Percentiles rank a stretch among this genome's conserved stretches.
phyloP scores from a whole-genome alignment of 2,329 filamentous ascomycete species.

The Canariomyces notabilis region DNA sequence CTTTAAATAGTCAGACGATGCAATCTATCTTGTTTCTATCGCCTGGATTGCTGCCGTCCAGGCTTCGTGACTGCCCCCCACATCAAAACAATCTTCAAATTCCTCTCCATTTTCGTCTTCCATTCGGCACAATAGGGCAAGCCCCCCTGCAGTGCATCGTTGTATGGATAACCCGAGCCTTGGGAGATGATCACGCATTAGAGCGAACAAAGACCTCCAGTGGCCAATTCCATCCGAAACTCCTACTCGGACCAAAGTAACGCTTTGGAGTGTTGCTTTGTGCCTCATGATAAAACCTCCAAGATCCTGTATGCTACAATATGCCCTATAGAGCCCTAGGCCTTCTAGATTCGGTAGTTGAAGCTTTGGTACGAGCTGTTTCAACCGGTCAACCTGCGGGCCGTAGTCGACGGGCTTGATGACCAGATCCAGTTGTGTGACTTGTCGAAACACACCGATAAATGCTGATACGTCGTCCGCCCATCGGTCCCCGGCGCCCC shows the following conservation, averaged over 20 bases:
- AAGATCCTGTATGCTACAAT: conserved; percentile 7
- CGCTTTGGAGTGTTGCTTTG: conserved; percentile 8
- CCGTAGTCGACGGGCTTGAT: conserved; percentile 4
- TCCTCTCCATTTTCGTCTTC: conserved; percentile 6
- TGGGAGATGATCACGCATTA: conserved; percentile 4
- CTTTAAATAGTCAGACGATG: too few species aligned
- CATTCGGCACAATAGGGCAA: conserved; percentile 2
- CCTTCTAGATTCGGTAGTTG: conserved; percentile 5
- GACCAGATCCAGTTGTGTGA: conserved; percentile 4
- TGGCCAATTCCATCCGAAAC: conserved; percentile 7
- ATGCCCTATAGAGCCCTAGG: conserved; percentile 4
- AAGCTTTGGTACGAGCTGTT: conserved; percentile 5
- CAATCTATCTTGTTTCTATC: conserved; percentile 6
- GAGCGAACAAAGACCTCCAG: conserved; percentile 5
- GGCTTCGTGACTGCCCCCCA: conserved; percentile 6
- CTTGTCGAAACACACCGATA: conserved; percentile 3
- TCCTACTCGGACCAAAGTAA: conserved; percentile 8
- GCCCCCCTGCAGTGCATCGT: conserved; percentile 3
- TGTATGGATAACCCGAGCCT: conserved; percentile 6
- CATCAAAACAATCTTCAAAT: conserved; percentile 7
- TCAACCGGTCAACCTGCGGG: conserved; percentile 1
- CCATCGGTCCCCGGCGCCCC: conserved; percentile 3
- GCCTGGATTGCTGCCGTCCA: conserved; percentile 4
- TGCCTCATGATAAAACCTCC: conserved; percentile 3
- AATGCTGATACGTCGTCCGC: conserved; percentile 3